These are phyloP conservation scores for Spizellomyces punctatus DNA, from an alignment of 192 early-diverging fungal species.

Conservation along the genomic window DNA sequence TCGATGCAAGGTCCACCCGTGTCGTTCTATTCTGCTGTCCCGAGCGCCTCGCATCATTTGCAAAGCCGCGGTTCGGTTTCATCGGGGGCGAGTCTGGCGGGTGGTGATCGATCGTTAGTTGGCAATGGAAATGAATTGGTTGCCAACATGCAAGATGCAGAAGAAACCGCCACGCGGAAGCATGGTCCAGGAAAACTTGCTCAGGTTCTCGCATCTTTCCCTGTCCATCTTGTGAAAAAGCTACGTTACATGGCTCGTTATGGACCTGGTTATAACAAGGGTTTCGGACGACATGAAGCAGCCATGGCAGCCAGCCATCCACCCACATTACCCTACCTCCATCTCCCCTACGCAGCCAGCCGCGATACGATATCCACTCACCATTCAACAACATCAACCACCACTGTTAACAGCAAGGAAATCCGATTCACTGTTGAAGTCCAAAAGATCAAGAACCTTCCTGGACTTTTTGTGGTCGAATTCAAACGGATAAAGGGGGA, in stretches of 20 bases:
- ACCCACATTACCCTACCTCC: slow-evolving; percentile 9
- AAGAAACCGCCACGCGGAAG: slow-evolving; percentile 46
- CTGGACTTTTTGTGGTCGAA: slow-evolving; percentile 51
- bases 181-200: slow-evolving; percentile 53
- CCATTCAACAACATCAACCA: slow-evolving; percentile 12
- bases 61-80: slow-evolving; percentile 1
- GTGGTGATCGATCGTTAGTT: not conserved
- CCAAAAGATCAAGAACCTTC: slow-evolving; percentile 87
- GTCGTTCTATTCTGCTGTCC: not conserved
- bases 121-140: not conserved
- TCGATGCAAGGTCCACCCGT: slow-evolving; percentile 47
- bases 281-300: slow-evolving; percentile 38
- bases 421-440: slow-evolving; percentile 87
- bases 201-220: slow-evolving; percentile 41
- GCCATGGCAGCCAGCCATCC: slow-evolving; percentile 1
- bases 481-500: slow-evolving; percentile 56
- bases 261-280: slow-evolving; percentile 41
- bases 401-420: slow-evolving; percentile 59
- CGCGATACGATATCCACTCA: not conserved
- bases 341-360: not conserved
- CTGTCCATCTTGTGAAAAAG: slow-evolving; percentile 40
- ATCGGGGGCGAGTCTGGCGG: not conserved
- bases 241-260: slow-evolving; percentile 41
- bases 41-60: not conserved
- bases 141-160: not conserved